Percentiles rank a stretch among this genome's conserved stretches.
These are phyloP conservation scores for Alternaria sp. DNA, from an alignment of 2,329 filamentous ascomycete species.

Conservation along the genomic window DNA sequence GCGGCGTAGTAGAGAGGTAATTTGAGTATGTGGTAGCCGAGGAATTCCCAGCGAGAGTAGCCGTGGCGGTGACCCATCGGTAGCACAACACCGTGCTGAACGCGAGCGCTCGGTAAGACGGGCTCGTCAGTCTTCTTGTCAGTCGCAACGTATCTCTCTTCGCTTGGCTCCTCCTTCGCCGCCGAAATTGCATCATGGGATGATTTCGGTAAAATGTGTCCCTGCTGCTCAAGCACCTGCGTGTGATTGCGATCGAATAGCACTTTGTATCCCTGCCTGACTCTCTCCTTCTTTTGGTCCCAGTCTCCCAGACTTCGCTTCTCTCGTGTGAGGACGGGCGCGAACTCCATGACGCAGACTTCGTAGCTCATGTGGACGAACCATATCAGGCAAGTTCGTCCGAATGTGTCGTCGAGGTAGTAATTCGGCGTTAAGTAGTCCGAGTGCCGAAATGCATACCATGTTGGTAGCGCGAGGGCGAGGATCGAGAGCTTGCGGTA, in stretches of 20 bases:
- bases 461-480: conserved; percentile 11
- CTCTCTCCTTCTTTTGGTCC: neutral
- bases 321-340: neutral
- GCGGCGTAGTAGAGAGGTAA: neutral
- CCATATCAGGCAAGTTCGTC: conserved; percentile 28
- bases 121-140: conserved; percentile 10
- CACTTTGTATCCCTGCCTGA: conserved; percentile 15
- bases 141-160: neutral
- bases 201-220: neutral
- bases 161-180: neutral
- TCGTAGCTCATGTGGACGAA: conserved; percentile 21
- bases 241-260: conserved; percentile 14
- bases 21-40: conserved; percentile 4
- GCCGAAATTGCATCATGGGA: neutral
- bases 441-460: conserved; percentile 17
- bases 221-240: neutral
- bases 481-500: conserved; percentile 15
- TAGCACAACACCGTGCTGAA: neutral
- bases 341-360: conserved; percentile 12
- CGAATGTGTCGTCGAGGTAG: conserved; percentile 18
- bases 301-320: neutral
- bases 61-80: neutral
- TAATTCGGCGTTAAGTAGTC: conserved; percentile 5
- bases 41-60: conserved; percentile 4
- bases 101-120: neutral